These are phyloP conservation scores for Ganoderma lucidum DNA, from an alignment of 1,284 basidiomycete species.

Conservation along the genomic window DNA sequence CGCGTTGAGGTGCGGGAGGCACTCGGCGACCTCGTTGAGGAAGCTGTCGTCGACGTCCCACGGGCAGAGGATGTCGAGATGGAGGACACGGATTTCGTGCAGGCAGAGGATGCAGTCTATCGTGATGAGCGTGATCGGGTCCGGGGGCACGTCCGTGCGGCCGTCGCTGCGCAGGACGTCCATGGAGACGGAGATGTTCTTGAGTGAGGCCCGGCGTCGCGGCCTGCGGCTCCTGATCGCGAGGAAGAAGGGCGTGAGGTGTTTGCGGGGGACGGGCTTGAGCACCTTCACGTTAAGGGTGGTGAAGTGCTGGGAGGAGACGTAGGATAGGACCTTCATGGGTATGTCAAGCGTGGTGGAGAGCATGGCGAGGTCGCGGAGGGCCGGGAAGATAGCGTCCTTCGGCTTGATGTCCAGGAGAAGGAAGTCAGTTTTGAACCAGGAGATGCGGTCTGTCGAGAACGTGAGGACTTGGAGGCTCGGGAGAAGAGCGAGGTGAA, in stretches of 20 bases:
- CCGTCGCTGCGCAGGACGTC: constrained; percentile 3
- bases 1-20: constrained; percentile 5
- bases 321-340: constrained; percentile 3
- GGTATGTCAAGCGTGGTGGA: constrained; percentile 1
- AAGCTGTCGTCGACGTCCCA: constrained; percentile 16
- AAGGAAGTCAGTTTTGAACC: neutral
- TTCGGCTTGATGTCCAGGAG: constrained; percentile 6
- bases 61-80: constrained; percentile 17
- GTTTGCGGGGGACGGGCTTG: constrained; percentile 4
- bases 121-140: constrained; percentile 1
- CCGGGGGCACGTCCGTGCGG: neutral
- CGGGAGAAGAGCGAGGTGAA: constrained; percentile 16
- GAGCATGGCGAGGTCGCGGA: constrained; percentile 9
- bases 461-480: constrained; percentile 7
- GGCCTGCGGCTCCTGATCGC: neutral
- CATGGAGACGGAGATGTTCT: neutral
- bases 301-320: constrained; percentile 3
- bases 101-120: constrained; percentile 9
- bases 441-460: constrained; percentile 1
- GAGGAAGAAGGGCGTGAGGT: neutral
- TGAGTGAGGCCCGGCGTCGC: neutral
- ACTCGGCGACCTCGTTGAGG: neutral
- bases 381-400: constrained; percentile 12
- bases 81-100: neutral
- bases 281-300: constrained; percentile 2